phyloP scores from a whole-genome alignment of 768 basidiomycete species.

The Tephrocybe sp. region DNA sequence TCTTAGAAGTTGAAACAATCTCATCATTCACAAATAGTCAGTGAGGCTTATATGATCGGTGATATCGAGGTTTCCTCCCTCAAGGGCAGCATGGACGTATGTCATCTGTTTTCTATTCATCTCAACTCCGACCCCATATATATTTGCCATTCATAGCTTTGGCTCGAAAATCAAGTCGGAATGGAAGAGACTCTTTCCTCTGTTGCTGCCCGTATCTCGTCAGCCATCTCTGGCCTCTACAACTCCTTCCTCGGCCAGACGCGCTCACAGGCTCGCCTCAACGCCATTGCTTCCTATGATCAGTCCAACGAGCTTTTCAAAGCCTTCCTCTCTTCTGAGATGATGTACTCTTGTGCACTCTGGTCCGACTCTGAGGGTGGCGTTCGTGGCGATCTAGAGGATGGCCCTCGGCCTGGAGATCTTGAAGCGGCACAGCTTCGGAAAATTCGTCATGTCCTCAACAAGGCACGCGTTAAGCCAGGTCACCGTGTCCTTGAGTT shows the following conservation, averaged over 20 bases:
- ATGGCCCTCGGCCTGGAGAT: conserved; percentile 57
- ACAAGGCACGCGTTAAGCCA: conserved; percentile 69
- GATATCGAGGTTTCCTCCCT: conserved; percentile 61
- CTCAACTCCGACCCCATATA: conserved; percentile 2
- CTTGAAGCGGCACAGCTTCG: conserved; percentile 80
- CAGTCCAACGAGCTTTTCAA: conserved; percentile 90
- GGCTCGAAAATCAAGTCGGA: conserved; percentile 64
- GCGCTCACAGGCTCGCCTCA: conserved; percentile 68
- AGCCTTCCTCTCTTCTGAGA: conserved; percentile 81
- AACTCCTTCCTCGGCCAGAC: conserved; percentile 77
- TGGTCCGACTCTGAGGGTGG: conserved; percentile 83
- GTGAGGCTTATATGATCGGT: conserved; percentile 74
- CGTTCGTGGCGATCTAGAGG: conserved; percentile 64
- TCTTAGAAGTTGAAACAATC: conserved; percentile 4
- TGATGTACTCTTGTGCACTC: conserved; percentile 93
- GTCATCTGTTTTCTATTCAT: conserved; percentile 22
- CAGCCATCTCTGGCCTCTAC: conserved; percentile 57
- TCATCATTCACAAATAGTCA: conserved; percentile 41
- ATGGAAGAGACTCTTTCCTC: conserved; percentile 59
- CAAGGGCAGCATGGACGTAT: conserved; percentile 60
- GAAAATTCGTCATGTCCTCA: conserved; percentile 81
- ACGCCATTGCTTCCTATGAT: conserved; percentile 86
- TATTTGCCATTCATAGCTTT: conserved; percentile 39
- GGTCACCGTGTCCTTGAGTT: conserved; percentile 87
- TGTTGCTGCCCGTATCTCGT: conserved; percentile 50